phyloP scores from a whole-genome alignment of 192 early-diverging fungal genomes.

The Dispira simplex region DNA sequence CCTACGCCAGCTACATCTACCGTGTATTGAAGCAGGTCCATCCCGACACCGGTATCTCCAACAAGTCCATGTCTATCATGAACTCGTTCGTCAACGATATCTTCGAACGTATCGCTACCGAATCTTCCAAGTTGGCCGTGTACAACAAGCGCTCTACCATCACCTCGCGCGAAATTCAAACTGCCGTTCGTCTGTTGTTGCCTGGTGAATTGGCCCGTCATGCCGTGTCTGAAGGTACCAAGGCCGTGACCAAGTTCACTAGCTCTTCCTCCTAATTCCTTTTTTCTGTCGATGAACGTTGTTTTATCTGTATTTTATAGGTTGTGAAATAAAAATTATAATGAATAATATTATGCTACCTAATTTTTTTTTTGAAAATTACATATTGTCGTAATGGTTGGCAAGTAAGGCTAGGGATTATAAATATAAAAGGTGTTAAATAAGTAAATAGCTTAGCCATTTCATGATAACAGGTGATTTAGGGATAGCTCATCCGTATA shows the following conservation, averaged over 20 bases:
- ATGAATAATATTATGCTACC: too few species aligned
- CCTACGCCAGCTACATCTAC: constrained; percentile 93
- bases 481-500: too few species aligned
- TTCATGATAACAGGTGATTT: too few species aligned
- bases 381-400: too few species aligned
- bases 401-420: too few species aligned
- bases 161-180: constrained; percentile 88
- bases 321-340: too few species aligned
- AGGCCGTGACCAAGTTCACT: constrained; percentile 96
- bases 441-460: too few species aligned
- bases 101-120: constrained; percentile 84
- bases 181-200: constrained; percentile 50
- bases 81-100: constrained; percentile 98
- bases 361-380: too few species aligned
- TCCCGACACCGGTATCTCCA: constrained; percentile 93
- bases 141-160: constrained; percentile 97
- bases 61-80: constrained; percentile 94
- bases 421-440: too few species aligned
- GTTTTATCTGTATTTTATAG: too few species aligned
- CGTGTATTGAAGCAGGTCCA: constrained; percentile 96
- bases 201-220: constrained; percentile 94
- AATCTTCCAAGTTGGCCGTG: constrained; percentile 69
- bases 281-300: too few species aligned
- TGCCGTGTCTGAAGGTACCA: constrained; percentile 96
- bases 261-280: constrained; percentile 9